phyloP scores from a whole-genome alignment of 2,329 filamentous ascomycete genomes.

The Fusarium dimerum region DNA sequence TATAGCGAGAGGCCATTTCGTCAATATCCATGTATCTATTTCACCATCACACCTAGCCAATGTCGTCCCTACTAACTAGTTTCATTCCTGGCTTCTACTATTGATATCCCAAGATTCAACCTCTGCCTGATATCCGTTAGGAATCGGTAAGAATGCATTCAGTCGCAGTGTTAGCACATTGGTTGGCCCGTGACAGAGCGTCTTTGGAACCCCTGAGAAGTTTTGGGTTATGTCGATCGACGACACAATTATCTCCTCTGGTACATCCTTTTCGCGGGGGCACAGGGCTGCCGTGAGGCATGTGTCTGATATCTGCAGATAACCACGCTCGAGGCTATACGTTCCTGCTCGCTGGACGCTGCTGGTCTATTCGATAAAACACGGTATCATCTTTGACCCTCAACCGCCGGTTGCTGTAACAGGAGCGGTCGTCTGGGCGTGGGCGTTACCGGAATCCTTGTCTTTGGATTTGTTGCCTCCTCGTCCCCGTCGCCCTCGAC shows the following conservation, averaged over 20 bases:
- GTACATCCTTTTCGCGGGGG: neutral
- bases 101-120: neutral
- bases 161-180: neutral
- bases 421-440: neutral
- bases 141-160: neutral
- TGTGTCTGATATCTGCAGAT: neutral
- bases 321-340: neutral
- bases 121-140: neutral
- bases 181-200: neutral
- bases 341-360: neutral
- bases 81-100: neutral
- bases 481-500: slow-evolving; percentile 35
- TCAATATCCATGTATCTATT: neutral
- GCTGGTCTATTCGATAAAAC: neutral
- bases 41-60: neutral
- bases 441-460: slow-evolving; percentile 11
- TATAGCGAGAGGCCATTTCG: neutral
- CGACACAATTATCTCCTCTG: neutral
- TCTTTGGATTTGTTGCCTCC: slow-evolving; percentile 31
- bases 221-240: neutral
- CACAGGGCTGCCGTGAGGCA: neutral
- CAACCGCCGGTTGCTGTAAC: slow-evolving; percentile 13
- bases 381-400: slow-evolving; percentile 15
- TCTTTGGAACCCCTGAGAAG: neutral
- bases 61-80: neutral